A percentile compares a stretch with the other conserved stretches of the same genome.
Evolutionary conservation across 768 basidiomycete genomes (phyloP).

Genomic region (Leucocoprinus sp.): DNA sequence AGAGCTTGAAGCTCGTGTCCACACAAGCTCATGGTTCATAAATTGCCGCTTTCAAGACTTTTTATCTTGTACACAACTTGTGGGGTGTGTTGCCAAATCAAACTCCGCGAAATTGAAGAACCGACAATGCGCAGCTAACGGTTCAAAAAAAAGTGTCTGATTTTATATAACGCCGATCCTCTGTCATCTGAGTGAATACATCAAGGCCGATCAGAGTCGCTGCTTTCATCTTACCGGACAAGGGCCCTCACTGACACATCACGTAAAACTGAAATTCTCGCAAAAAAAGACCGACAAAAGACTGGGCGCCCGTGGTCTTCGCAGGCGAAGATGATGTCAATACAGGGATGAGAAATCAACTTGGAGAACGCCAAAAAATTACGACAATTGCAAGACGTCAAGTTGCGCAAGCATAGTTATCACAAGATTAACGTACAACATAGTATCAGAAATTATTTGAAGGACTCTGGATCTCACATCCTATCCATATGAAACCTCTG

Average conservation of each 20-base stretch:
- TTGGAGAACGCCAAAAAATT: too few relatives aligned
- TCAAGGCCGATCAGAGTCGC: neutral
- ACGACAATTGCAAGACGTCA: too few relatives aligned
- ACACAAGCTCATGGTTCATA: conserved; percentile 1
- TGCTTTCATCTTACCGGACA: neutral
- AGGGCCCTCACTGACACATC: neutral
- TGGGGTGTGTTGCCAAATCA: conserved; percentile 4
- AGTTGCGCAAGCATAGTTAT: too few relatives aligned
- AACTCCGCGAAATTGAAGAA: conserved; percentile 6
- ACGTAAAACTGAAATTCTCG: too few relatives aligned
- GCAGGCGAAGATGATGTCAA: too few relatives aligned
- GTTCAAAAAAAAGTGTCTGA: neutral
- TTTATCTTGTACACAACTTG: neutral
- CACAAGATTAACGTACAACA: too few relatives aligned
- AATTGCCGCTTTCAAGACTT: conserved; percentile 1
- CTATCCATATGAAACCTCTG: too few relatives aligned
- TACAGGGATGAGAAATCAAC: too few relatives aligned
- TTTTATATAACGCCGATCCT: neutral
- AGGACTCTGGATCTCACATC: too few relatives aligned
- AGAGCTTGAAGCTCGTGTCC: neutral
- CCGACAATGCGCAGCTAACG: neutral
- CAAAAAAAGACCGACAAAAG: too few relatives aligned
- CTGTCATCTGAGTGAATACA: neutral
- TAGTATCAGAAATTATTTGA: too few relatives aligned
- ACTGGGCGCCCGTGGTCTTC: too few relatives aligned